phyloP scores from a whole-genome alignment of 306 rosid species.

The Fagus sylvatica region DNA sequence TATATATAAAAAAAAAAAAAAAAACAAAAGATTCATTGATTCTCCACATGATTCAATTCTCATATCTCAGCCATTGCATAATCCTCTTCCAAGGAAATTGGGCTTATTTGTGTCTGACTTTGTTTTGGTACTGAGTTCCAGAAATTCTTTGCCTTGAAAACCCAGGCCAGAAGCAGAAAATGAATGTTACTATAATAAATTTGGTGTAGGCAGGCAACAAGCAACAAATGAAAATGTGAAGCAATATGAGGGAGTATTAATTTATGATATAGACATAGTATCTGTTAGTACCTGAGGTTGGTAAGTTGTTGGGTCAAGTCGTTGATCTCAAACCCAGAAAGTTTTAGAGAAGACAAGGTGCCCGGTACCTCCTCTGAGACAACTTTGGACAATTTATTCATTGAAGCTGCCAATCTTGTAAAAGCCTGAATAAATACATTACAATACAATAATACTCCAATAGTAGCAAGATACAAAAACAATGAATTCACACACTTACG shows the following conservation, averaged over 20 bases:
- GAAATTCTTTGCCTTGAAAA: constrained; percentile 37
- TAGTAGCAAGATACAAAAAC: not conserved
- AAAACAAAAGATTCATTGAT: not conserved
- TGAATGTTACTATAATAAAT: not conserved
- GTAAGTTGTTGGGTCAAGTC: constrained; percentile 50
- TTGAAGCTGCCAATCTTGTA: constrained; percentile 44
- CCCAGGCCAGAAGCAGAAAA: constrained; percentile 1
- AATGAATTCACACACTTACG: constrained; percentile 25
- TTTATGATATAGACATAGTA: not conserved
- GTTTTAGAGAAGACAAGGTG: constrained; percentile 54
- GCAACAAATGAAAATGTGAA: not conserved
- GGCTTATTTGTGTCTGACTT: constrained; percentile 21
- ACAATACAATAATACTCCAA: not conserved
- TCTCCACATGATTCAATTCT: not conserved
- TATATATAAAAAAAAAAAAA: no score
- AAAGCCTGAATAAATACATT: constrained; percentile 37
- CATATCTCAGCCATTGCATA: not conserved
- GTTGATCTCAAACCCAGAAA: constrained; percentile 52
- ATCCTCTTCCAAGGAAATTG: constrained; percentile 17
- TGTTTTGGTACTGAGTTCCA: constrained; percentile 19
- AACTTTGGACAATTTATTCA: constrained; percentile 43
- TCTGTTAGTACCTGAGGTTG: constrained; percentile 34
- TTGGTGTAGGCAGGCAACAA: not conserved
- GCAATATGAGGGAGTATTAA: not conserved
- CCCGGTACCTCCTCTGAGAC: constrained; percentile 53